These are phyloP conservation scores for Waltiozyma sp. DNA, from an alignment of 1,139 yeast species.

Conservation along the genomic window DNA sequence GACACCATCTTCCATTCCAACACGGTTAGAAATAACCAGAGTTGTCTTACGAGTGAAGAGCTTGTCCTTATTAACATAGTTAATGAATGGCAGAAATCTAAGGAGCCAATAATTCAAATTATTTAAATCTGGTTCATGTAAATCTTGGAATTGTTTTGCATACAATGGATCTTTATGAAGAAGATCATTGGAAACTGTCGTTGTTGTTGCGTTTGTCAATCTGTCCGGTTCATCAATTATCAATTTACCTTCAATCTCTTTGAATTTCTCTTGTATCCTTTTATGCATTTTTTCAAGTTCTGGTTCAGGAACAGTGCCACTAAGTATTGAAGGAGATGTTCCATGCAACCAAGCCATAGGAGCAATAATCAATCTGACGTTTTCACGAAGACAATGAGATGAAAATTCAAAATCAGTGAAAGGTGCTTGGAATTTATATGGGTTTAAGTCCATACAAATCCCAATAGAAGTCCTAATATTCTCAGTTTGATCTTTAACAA, in stretches of 20 bases:
- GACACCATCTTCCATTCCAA: slow-evolving; percentile 62
- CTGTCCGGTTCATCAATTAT: no score
- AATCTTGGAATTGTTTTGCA: slow-evolving; percentile 6
- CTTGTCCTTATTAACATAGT: slow-evolving; percentile 26
- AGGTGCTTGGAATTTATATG: slow-evolving; percentile 74
- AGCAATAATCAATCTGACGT: slow-evolving; percentile 47
- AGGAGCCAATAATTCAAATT: slow-evolving; percentile 57
- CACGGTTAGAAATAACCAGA: slow-evolving; percentile 52
- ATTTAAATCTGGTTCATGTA: slow-evolving; percentile 25
- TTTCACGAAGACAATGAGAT: slow-evolving; percentile 34
- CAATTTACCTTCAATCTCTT: slow-evolving; percentile 4
- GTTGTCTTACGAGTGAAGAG: slow-evolving; percentile 15
- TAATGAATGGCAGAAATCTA: slow-evolving; percentile 56
- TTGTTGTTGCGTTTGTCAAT: neutral
- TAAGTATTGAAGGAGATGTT: slow-evolving; percentile 29
- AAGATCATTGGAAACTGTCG: neutral
- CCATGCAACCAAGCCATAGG: slow-evolving; percentile 88
- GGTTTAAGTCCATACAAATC: slow-evolving; percentile 93
- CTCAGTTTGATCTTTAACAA: no score
- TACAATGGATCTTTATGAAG: no score
- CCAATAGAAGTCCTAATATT: slow-evolving; percentile 47
- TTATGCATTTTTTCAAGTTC: slow-evolving; percentile 7
- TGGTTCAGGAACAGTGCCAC: no score
- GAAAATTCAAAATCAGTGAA: slow-evolving; percentile 69
- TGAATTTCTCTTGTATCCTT: slow-evolving; percentile 13